Evolutionary conservation across 768 basidiomycete genomes (phyloP).

Genomic region (Omphalotus guepiniiformis): DNA sequence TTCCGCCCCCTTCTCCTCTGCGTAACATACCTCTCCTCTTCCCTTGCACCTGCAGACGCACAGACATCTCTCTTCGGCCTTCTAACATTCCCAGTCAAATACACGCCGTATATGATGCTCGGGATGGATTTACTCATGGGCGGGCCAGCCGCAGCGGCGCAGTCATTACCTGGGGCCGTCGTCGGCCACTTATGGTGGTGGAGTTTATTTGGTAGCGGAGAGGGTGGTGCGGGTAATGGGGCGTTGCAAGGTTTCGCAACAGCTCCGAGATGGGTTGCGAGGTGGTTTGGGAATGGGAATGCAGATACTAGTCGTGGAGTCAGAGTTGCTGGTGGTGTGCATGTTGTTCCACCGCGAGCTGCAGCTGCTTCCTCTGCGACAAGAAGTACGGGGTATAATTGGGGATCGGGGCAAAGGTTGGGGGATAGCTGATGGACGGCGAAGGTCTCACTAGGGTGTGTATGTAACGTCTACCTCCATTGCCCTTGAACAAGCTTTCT

Average conservation of each 20-base stretch:
- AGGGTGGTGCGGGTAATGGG: constrained; percentile 36
- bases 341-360: constrained; percentile 50
- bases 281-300: constrained; percentile 39
- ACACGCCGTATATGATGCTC: constrained; percentile 73
- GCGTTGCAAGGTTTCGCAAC: constrained; percentile 34
- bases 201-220: constrained; percentile 51
- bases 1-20: constrained; percentile 62
- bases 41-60: constrained; percentile 59
- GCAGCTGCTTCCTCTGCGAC: constrained; percentile 4
- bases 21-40: constrained; percentile 64
- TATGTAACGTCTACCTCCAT: no score
- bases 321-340: constrained; percentile 44
- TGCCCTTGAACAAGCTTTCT: no score
- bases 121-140: constrained; percentile 65
- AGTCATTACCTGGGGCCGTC: constrained; percentile 62
- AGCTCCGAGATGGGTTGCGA: constrained; percentile 59
- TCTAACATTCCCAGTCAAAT: constrained; percentile 64
- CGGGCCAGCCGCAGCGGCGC: constrained; percentile 52
- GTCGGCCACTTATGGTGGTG: constrained; percentile 85
- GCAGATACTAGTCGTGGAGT: constrained; percentile 24
- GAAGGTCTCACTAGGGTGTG: no score
- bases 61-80: constrained; percentile 79
- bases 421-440: no score
- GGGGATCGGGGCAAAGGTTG: constrained; percentile 54
- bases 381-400: constrained; percentile 27